Evolutionary conservation across 2,329 filamentous ascomycete genomes (phyloP), one percentile per base, ranked within the genome.

Genomic region (Colletotrichum musicola): DNA sequence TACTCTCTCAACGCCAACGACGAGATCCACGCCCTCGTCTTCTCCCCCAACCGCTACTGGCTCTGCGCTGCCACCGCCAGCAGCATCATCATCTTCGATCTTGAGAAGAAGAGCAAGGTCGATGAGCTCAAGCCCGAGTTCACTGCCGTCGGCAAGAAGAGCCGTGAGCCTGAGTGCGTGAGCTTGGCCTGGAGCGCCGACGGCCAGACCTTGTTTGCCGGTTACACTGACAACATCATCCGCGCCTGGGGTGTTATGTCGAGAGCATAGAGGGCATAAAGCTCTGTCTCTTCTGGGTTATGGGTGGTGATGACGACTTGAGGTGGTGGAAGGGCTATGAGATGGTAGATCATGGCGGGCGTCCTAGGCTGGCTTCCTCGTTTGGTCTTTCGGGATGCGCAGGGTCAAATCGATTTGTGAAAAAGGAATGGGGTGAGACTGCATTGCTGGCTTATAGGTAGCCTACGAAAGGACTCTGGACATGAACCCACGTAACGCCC

Each of bases 41-140:
- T 99, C 93, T 98, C 96, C 74, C 96, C 96, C 82, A 99, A 99
- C 94, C 93, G 96, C 85, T 99, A 99, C 94, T 99, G 96, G 96
- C 92, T 99, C 78, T 99, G 96, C 90, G 96, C 96, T 82, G 96
- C 96, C 82, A 99, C 96, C 74, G 90, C 94, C 82, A 93, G 90
- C 87, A 94, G 91, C 90, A 98, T 99, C 90, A 98, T 98, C 90
- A 98, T 99, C 90, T 99, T 99, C 88, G 96, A 99, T 82, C 91
- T 99, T 77, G 96, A 99, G 94, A 99, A 99, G 95, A 99, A 99
- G 95, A 97, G 92, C 92, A 98, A 98, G 93, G 95, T 98, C 81
- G 95, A 98, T 80, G 96, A 98, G 91, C 92, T 99, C 85, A 98
- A 97, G 92, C 95, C 95, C 77, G 96, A 99, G 85, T 97, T 96